Evolutionary conservation across 2,329 filamentous ascomycete genomes (phyloP).

Genomic region (Teratosphaeriaceae sp.): DNA sequence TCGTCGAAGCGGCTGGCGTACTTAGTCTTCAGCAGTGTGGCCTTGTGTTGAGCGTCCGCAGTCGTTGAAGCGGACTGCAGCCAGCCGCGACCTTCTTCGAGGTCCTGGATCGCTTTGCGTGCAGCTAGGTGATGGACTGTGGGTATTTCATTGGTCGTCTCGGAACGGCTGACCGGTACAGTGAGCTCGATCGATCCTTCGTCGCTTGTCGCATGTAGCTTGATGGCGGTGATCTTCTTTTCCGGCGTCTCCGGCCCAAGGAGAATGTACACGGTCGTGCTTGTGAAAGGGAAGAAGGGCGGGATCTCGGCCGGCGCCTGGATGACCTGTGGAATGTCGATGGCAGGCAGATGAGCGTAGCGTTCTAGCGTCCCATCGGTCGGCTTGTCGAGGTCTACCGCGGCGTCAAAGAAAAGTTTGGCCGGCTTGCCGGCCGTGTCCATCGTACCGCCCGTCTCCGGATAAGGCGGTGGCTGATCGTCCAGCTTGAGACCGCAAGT

Average conservation of each 20-base stretch:
- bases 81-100: conserved; percentile 67
- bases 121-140: conserved; percentile 66
- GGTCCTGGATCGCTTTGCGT: conserved; percentile 59
- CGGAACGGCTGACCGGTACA: conserved; percentile 41
- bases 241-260: conserved; percentile 47
- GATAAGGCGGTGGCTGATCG: conserved; percentile 9
- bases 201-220: conserved; percentile 51
- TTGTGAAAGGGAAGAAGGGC: conserved; percentile 58
- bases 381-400: conserved; percentile 38
- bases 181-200: conserved; percentile 56
- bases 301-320: conserved; percentile 61
- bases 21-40: conserved; percentile 30
- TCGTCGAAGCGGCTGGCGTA: conserved; percentile 49
- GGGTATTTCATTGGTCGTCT: not conserved
- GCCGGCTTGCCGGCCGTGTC: conserved; percentile 14
- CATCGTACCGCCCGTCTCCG: not conserved
- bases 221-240: conserved; percentile 47
- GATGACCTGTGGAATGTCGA: conserved; percentile 51
- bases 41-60: conserved; percentile 23
- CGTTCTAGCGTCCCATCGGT: conserved; percentile 28
- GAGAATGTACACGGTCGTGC: conserved; percentile 60
- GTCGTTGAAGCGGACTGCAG: conserved; percentile 42
- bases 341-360: conserved; percentile 46
- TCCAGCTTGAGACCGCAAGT: conserved; percentile 43
- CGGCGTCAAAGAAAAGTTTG: conserved; percentile 56